A percentile compares a stretch with the other conserved stretches of the same genome.
Evolutionary conservation across 176 grass and related monocot genomes (phyloP).

Genomic region (Raddia guianensis): DNA sequence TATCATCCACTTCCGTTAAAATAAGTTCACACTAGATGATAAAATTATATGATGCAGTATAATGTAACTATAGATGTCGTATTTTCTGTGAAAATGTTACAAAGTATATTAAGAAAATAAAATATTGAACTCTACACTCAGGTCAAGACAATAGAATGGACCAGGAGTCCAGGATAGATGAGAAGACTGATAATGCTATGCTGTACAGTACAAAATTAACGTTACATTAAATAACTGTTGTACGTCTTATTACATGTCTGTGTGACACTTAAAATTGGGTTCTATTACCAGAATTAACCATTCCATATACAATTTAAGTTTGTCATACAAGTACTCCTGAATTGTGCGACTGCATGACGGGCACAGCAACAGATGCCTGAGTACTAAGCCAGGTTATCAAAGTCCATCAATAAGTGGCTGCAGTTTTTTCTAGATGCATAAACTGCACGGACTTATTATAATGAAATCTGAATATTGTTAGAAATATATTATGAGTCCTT

Average conservation of each 20-base stretch:
- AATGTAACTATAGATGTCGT: not conserved
- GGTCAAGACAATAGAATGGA: not conserved
- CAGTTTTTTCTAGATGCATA: not conserved
- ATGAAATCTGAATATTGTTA: not conserved
- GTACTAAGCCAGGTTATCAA: not conserved
- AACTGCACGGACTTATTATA: slow-evolving; percentile 7
- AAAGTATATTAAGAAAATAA: slow-evolving; percentile 13
- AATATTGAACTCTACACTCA: slow-evolving; percentile 15
- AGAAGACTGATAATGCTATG: not conserved
- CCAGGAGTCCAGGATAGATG: not conserved
- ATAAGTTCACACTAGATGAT: not conserved
- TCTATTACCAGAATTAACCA: not conserved
- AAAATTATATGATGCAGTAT: not conserved
- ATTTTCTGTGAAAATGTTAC: slow-evolving; percentile 1
- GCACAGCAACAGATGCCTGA: not conserved
- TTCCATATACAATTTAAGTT: slow-evolving; percentile 3
- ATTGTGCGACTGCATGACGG: not conserved
- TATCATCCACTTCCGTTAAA: not conserved
- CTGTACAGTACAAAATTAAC: not conserved
- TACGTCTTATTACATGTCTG: not conserved
- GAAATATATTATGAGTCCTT: too few species aligned
- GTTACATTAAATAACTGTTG: not conserved
- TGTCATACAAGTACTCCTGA: slow-evolving; percentile 23
- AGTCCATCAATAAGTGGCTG: slow-evolving; percentile 20
- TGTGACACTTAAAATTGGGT: slow-evolving; percentile 14